These are phyloP conservation scores for Panicum miliaceum DNA, from an alignment of 176 grass and related monocot species.

Conservation along the genomic window DNA sequence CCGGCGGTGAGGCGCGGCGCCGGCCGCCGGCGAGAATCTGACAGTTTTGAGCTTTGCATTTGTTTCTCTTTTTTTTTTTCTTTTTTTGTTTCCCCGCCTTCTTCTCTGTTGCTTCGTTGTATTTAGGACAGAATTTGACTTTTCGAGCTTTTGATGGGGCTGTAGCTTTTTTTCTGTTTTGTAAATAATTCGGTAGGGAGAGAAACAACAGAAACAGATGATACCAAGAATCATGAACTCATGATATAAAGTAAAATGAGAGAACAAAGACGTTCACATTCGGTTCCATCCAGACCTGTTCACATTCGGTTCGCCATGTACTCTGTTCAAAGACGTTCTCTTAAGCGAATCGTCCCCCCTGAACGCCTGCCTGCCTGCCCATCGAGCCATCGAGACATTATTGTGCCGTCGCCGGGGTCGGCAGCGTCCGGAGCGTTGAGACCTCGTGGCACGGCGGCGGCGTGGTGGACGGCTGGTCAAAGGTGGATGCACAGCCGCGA, in stretches of 20 bases:
- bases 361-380: too few relatives aligned
- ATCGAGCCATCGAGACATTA: too few relatives aligned
- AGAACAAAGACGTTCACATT: not conserved
- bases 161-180: not conserved
- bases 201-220: not conserved
- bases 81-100: not conserved
- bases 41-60: not conserved
- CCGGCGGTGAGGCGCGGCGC: not conserved
- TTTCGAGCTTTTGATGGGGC: not conserved
- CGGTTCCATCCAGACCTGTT: too few relatives aligned
- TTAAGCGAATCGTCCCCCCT: too few relatives aligned
- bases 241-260: not conserved
- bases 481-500: too few relatives aligned
- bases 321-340: too few relatives aligned
- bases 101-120: not conserved
- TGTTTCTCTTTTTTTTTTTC: not conserved
- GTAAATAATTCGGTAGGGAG: conserved; percentile 46
- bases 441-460: too few relatives aligned
- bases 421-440: too few relatives aligned
- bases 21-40: conserved; percentile 1
- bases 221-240: not conserved
- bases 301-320: too few relatives aligned
- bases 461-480: too few relatives aligned
- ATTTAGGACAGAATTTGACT: conserved; percentile 24
- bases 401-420: too few relatives aligned